Conservation (phyloP, 192 early-diverging fungal genomes). For the Obelidium mucronatum region DNA sequence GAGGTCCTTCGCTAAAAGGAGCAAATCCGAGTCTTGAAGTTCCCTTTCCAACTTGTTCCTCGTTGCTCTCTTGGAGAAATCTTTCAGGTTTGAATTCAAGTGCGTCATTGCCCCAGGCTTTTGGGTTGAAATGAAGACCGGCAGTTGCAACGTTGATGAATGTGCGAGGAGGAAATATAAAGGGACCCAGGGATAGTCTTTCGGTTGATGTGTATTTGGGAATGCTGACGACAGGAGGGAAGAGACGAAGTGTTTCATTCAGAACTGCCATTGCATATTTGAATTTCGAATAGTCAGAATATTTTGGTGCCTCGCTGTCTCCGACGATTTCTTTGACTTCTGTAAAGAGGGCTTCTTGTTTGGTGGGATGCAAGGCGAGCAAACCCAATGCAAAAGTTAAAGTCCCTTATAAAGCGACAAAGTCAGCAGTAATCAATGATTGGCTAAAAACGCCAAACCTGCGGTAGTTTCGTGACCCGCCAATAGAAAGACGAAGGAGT, state of each 20-base stretch:
- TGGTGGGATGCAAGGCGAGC: constrained; percentile 47
- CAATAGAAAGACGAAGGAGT: constrained; percentile 59
- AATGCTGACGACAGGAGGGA: constrained; percentile 38
- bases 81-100: constrained; percentile 20
- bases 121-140: constrained; percentile 26
- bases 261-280: constrained; percentile 40
- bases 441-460: neutral
- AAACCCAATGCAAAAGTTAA: neutral
- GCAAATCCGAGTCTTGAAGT: constrained; percentile 25
- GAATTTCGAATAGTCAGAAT: constrained; percentile 28
- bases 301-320: constrained; percentile 15
- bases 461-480: constrained; percentile 45
- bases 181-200: constrained; percentile 2
- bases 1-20: constrained; percentile 41
- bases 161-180: constrained; percentile 25
- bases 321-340: constrained; percentile 39
- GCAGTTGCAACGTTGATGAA: constrained; percentile 12
- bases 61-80: neutral
- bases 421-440: neutral
- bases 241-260: constrained; percentile 50
- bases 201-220: constrained; percentile 38
- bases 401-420: no score
- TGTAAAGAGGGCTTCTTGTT: constrained; percentile 51
- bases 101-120: constrained; percentile 24
- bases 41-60: neutral